Evolutionary conservation across 495 filamentous ascomycete genomes (phyloP).

Genomic region (Neurospora sp.): DNA sequence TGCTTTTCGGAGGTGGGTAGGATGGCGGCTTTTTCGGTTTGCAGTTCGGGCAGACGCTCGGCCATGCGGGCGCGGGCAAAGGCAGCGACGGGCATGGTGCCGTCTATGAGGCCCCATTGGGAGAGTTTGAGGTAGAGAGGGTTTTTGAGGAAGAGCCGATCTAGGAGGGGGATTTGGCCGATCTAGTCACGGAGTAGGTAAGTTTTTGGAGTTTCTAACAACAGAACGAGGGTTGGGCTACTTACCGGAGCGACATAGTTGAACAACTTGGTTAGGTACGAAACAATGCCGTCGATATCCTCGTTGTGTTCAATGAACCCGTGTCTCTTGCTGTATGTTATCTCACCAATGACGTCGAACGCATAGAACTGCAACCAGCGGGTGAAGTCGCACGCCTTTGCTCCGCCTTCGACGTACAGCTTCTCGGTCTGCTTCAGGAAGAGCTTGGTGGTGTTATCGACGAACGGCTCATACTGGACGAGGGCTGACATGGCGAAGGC

Average conservation of each 20-base stretch:
- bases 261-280: conserved; percentile 42
- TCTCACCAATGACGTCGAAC: conserved; percentile 66
- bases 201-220: neutral
- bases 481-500: conserved; percentile 67
- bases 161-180: conserved; percentile 55
- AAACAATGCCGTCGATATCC: conserved; percentile 54
- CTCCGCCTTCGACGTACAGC: conserved; percentile 43
- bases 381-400: conserved; percentile 50
- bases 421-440: conserved; percentile 54
- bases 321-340: conserved; percentile 55
- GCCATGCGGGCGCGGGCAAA: conserved; percentile 48
- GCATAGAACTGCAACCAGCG: conserved; percentile 72
- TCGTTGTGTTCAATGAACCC: conserved; percentile 52
- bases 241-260: conserved; percentile 44
- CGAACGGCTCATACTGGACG: conserved; percentile 64
- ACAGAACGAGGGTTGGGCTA: no score
- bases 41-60: conserved; percentile 37
- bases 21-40: conserved; percentile 21
- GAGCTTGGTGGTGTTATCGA: conserved; percentile 53
- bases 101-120: conserved; percentile 39
- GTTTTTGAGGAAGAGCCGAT: conserved; percentile 50
- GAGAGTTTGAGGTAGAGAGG: conserved; percentile 43
- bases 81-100: conserved; percentile 49
- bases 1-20: conserved; percentile 27
- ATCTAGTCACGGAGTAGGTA: conserved; percentile 29